Base-by-base conservation (phyloP, 495 filamentous ascomycete species). In the Aspergillus conjunctus region DNA sequence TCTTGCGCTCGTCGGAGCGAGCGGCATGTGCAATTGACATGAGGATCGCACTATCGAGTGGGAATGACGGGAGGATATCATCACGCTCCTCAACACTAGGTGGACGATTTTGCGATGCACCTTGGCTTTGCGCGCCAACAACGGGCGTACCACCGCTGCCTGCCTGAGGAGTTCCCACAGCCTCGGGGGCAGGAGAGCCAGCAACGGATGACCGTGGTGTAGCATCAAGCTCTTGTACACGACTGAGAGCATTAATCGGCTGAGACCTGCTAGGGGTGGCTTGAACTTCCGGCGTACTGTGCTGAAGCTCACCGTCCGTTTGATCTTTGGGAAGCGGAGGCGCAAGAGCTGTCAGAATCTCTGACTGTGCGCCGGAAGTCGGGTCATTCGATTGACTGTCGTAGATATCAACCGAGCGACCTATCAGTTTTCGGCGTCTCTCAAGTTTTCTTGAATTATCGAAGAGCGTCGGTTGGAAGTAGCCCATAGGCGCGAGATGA, bases 301-400 rank as follows among this genome's bases (percentile, higher is more conserved):
- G 43, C 34, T 69, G 67, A 17, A 62, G 34, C 1, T 79, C 75
- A 0, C 68, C 73, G 44, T 79, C 73, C 0, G 63, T 43, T 30
- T 78, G 74, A 20, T 54, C 64, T 30, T 60, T 70, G 18, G 85
- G 72, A 20, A 83, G 77, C 4, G 79, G 66, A 7, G 90, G 89
- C 48, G 88, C 88, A 62, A 89, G 87, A 17, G 83, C 79, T 7
- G 81, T 82, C 18, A 92, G 73, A 21, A 98, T 87, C 20, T 88
- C 87, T 0, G 88, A 80, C 77, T 98, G 95, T 2, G 95, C 94
- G 7, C 86, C 78, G 2, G 93, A 97, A 8, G 83, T 74, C 3
- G 95, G 94, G 68, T 98, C 94, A 68, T 97, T 96, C 0, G 91
- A 88, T 9, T 88, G 81, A 18, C 91, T 89, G 59, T 97, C 94